Evolutionary conservation across 352 stramenopile genomes (phyloP).

Genomic region (Globisporangium polare): DNA sequence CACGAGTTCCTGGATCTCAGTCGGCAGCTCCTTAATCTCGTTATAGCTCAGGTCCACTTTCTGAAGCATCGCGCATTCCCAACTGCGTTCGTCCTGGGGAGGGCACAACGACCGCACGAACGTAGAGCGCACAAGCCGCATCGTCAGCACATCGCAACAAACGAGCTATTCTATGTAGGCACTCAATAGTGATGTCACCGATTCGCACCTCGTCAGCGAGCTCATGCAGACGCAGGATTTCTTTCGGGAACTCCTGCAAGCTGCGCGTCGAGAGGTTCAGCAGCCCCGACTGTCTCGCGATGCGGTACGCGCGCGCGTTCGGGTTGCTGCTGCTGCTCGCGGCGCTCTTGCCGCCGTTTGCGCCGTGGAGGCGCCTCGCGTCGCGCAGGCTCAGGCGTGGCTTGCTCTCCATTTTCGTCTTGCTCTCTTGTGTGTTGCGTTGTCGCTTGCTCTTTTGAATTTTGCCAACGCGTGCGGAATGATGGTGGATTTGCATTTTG

Average conservation of each 20-base stretch:
- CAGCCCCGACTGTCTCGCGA: slow-evolving; percentile 49
- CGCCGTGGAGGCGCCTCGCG: slow-evolving; percentile 28
- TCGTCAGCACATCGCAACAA: background rate
- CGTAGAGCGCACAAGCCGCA: background rate
- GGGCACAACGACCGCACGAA: background rate
- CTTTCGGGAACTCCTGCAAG: slow-evolving; percentile 44
- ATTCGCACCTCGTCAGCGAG: slow-evolving; percentile 40
- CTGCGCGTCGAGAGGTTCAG: slow-evolving; percentile 63
- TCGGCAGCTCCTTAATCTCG: slow-evolving; percentile 54
- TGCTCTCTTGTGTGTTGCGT: background rate
- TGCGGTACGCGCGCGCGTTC: slow-evolving; percentile 34
- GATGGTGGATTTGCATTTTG: slow-evolving; percentile 13
- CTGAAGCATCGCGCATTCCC: slow-evolving; percentile 60
- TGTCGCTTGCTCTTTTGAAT: slow-evolving; percentile 2
- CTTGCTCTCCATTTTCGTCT: slow-evolving; percentile 26
- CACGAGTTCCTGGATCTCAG: slow-evolving; percentile 41
- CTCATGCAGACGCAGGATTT: slow-evolving; percentile 62
- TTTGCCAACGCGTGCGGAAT: slow-evolving; percentile 4
- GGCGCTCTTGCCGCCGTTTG: background rate
- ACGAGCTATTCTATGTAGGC: background rate
- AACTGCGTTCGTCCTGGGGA: slow-evolving; percentile 61
- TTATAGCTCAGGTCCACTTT: slow-evolving; percentile 84
- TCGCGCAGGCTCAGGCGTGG: slow-evolving; percentile 38
- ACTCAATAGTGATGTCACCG: background rate
- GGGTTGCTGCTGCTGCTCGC: slow-evolving; percentile 17